phyloP scores from a whole-genome alignment of 805 yeast genomes.

The Kuraishia hungarica region DNA sequence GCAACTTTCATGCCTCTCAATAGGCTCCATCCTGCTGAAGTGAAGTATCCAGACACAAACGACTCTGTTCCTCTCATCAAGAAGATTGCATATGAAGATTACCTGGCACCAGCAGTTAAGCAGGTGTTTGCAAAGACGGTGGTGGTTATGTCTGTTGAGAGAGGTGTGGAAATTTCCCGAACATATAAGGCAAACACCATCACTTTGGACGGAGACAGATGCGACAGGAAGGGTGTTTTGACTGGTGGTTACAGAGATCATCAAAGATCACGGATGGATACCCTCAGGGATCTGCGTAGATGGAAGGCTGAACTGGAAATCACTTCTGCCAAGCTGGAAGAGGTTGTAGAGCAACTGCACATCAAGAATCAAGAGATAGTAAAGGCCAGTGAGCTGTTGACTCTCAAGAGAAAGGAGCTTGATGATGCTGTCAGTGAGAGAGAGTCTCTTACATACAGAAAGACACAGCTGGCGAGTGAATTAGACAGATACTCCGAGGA shows the following conservation, averaged over 20 bases:
- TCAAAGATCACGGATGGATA: conserved; percentile 61
- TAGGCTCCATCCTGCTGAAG: conserved; percentile 37
- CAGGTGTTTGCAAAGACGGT: conserved; percentile 79
- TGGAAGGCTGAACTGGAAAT: conserved; percentile 41
- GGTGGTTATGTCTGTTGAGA: conserved; percentile 61
- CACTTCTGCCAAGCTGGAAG: conserved; percentile 28
- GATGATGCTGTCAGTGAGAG: conserved; percentile 33
- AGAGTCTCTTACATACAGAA: conserved; percentile 33
- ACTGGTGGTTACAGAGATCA: conserved; percentile 84
- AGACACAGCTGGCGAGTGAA: conserved; percentile 32
- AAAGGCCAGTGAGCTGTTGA: conserved; percentile 34
- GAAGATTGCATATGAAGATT: conserved; percentile 55
- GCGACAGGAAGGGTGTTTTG: conserved; percentile 74
- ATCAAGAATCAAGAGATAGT: conserved; percentile 45
- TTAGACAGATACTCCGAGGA: conserved; percentile 36
- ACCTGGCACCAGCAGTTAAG: conserved; percentile 55
- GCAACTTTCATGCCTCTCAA: conserved; percentile 89
- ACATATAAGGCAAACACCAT: conserved; percentile 60
- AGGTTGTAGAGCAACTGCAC: conserved; percentile 28
- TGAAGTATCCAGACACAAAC: conserved; percentile 52
- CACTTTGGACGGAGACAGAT: conserved; percentile 88
- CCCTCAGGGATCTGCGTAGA: conserved; percentile 45
- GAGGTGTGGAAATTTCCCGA: conserved; percentile 61
- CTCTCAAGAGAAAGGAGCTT: conserved; percentile 24
- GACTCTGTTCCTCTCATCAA: conserved; percentile 72